Evolutionary conservation across 139 green algal species (phyloP).

Genomic region (Picochlorum sp.): DNA sequence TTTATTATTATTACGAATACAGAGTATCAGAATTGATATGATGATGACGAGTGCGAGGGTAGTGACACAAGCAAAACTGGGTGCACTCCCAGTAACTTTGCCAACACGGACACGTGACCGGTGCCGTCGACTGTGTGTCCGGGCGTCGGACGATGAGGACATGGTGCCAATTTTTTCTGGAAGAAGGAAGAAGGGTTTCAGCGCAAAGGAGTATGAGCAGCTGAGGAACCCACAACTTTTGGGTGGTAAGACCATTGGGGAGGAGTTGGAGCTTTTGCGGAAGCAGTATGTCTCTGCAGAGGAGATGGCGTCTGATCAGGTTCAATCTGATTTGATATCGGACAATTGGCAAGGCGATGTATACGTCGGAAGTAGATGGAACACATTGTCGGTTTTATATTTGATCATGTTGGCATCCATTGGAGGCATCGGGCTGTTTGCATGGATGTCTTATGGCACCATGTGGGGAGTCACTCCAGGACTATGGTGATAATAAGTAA

Average conservation of each 20-base stretch:
- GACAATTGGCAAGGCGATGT: constrained; percentile 24
- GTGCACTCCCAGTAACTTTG: too few relatives aligned
- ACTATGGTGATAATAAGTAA: not conserved
- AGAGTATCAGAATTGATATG: too few relatives aligned
- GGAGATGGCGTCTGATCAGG: not conserved
- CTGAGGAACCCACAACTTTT: constrained; percentile 18
- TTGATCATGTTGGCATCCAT: constrained; percentile 14
- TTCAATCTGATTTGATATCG: constrained; percentile 1
- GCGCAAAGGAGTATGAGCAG: constrained; percentile 12
- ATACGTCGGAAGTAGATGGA: constrained; percentile 24
- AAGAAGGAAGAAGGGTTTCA: constrained; percentile 20
- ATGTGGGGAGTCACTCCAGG: constrained; percentile 19
- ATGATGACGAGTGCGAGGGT: too few relatives aligned
- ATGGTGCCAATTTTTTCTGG: constrained; percentile 9
- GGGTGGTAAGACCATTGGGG: constrained; percentile 21
- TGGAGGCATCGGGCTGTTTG: constrained; percentile 11
- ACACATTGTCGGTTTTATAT: constrained; percentile 14
- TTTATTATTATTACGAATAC: too few relatives aligned
- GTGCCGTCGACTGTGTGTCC: not conserved
- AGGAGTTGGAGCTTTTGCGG: constrained; percentile 15
- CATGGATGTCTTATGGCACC: constrained; percentile 15
- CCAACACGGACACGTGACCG: too few relatives aligned
- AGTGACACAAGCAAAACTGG: too few relatives aligned
- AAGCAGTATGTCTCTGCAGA: constrained; percentile 18
- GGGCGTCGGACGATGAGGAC: constrained; percentile 8